These are phyloP conservation scores for Neurospora hispaniola DNA, from an alignment of 495 filamentous ascomycete species.

Conservation along the genomic window DNA sequence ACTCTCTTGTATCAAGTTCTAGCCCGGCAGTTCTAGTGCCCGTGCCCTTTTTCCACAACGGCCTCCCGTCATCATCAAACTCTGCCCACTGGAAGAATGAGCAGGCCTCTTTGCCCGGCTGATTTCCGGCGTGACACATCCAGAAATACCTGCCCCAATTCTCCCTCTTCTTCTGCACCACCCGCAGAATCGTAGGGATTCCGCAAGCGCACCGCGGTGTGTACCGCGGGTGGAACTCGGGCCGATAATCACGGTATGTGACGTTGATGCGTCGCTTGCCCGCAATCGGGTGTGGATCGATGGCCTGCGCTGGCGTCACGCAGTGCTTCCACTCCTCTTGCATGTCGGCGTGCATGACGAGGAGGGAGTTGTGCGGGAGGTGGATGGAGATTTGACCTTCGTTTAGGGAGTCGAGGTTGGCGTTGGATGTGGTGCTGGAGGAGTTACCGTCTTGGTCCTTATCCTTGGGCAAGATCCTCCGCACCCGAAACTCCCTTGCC, in stretches of 20 bases:
- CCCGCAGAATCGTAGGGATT: conserved; percentile 61
- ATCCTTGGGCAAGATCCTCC: conserved; percentile 54
- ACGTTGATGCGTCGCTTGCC: conserved; percentile 79
- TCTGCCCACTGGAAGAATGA: conserved; percentile 81
- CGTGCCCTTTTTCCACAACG: conserved; percentile 42
- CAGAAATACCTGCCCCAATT: conserved; percentile 80
- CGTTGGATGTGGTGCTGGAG: conserved; percentile 18
- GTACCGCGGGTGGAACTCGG: conserved; percentile 58
- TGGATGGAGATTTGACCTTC: conserved; percentile 85
- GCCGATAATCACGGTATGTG: conserved; percentile 82
- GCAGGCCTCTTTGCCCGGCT: conserved; percentile 67
- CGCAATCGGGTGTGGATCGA: conserved; percentile 73
- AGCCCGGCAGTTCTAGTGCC: not conserved
- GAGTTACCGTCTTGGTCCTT: conserved; percentile 22
- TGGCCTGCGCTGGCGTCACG: conserved; percentile 58
- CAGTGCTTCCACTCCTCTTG: conserved; percentile 75
- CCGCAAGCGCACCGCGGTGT: conserved; percentile 58
- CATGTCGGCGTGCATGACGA: conserved; percentile 93
- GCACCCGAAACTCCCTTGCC: conserved; percentile 79
- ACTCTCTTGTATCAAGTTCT: not conserved
- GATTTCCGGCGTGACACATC: conserved; percentile 77
- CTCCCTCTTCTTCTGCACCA: conserved; percentile 64
- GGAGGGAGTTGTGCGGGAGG: conserved; percentile 83
- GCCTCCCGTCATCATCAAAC: conserved; percentile 80
- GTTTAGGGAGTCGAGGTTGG: conserved; percentile 31